phyloP scores from a whole-genome alignment of 306 rosid species.

The Sicyos edulis region DNA sequence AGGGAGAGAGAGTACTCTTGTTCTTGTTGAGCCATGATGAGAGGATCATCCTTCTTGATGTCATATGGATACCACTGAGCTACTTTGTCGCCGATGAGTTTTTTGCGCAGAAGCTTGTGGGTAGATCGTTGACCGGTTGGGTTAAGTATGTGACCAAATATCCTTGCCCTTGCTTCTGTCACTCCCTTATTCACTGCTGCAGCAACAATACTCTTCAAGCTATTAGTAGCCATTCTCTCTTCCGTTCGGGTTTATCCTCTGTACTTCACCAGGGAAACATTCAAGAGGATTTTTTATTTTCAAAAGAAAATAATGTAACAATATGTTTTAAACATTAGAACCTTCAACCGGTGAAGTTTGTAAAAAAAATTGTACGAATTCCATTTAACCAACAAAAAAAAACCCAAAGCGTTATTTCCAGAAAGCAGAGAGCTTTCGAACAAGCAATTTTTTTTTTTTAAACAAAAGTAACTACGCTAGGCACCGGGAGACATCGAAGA shows the following conservation, averaged over 20 bases:
- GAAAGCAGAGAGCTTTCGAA: not conserved
- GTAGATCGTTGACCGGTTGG: conserved; percentile 57
- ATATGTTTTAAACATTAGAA: not conserved
- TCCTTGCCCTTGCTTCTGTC: conserved; percentile 62
- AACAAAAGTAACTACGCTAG: too few relatives aligned
- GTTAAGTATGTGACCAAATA: conserved; percentile 73
- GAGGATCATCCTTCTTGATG: conserved; percentile 68
- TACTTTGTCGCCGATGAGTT: conserved; percentile 78
- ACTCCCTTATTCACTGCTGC: conserved; percentile 48
- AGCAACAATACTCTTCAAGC: conserved; percentile 48
- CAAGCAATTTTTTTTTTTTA: too few relatives aligned
- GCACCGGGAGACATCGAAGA: too few relatives aligned
- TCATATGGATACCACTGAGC: conserved; percentile 82
- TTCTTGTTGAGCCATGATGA: conserved; percentile 59
- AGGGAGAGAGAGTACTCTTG: conserved; percentile 49
- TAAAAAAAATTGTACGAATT: not conserved
- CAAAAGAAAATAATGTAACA: not conserved
- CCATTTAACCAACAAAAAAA: not conserved
- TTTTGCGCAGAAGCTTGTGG: conserved; percentile 72
- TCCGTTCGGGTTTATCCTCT: not conserved
- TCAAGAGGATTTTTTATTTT: not conserved
- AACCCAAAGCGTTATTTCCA: not conserved
- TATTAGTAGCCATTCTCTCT: conserved; percentile 48
- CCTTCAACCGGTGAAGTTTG: not conserved
- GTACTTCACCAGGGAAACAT: conserved; percentile 16